Evolutionary conservation across 106 monocot genomes (phyloP).

Genomic region (Posidonia australis): DNA sequence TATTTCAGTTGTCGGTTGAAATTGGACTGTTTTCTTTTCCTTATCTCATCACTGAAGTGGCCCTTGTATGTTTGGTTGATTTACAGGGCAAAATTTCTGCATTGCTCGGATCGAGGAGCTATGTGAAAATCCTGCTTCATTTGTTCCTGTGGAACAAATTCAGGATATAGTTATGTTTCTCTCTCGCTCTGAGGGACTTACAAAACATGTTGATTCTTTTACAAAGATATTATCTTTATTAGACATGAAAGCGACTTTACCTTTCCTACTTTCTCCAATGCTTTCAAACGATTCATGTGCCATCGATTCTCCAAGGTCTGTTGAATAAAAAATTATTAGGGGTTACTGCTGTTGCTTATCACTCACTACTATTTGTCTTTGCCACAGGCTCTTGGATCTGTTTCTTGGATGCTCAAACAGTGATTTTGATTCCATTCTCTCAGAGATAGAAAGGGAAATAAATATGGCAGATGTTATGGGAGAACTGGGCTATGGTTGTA

Average conservation of each 20-base stretch:
- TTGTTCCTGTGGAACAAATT: conserved; percentile 35
- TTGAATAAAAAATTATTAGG: background rate
- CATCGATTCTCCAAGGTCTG: conserved; percentile 36
- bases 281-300: conserved; percentile 22
- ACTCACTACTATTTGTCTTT: background rate
- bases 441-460: conserved; percentile 72
- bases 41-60: background rate
- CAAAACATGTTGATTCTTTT: conserved; percentile 65
- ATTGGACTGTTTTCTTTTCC: background rate
- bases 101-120: conserved; percentile 65
- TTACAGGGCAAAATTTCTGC: conserved; percentile 72
- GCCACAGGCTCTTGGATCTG: conserved; percentile 46
- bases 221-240: conserved; percentile 66
- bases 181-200: conserved; percentile 55
- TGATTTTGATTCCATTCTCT: conserved; percentile 75
- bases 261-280: conserved; percentile 30
- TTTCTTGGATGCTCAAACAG: conserved; percentile 28
- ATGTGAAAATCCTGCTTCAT: conserved; percentile 30
- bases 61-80: too few species aligned
- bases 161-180: conserved; percentile 76
- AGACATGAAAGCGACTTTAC: conserved; percentile 31
- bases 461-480: conserved; percentile 67
- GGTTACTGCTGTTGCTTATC: background rate
- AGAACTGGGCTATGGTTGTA: conserved; percentile 92
- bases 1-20: background rate